These are phyloP conservation scores for Hypoxylon rickii DNA, from an alignment of 495 filamentous ascomycete species.

Conservation along the genomic window DNA sequence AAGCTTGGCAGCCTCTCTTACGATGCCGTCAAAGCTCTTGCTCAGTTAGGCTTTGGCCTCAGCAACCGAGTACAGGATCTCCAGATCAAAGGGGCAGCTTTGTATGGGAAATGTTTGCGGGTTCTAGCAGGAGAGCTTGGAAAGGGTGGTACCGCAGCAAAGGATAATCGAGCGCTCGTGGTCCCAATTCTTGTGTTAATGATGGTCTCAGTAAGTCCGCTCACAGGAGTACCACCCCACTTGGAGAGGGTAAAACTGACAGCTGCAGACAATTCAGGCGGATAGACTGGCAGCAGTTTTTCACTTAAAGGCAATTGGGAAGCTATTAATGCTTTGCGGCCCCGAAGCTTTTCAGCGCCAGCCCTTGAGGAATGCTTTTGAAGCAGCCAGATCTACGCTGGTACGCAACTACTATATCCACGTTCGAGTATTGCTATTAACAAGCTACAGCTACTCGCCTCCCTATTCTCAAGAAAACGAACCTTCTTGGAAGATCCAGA, in stretches of 20 bases:
- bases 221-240: not conserved
- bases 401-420: not conserved
- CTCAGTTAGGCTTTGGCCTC: slow-evolving; percentile 27
- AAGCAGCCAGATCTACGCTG: slow-evolving; percentile 29
- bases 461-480: slow-evolving; percentile 20
- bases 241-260: not conserved
- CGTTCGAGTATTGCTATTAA: not conserved
- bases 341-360: slow-evolving; percentile 29
- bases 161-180: slow-evolving; percentile 17
- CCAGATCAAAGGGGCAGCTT: slow-evolving; percentile 19
- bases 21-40: slow-evolving; percentile 26
- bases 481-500: slow-evolving; percentile 24
- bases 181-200: slow-evolving; percentile 33
- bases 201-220: slow-evolving; percentile 30
- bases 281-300: slow-evolving; percentile 24
- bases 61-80: slow-evolving; percentile 18
- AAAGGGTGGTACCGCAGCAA: slow-evolving; percentile 2
- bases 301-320: slow-evolving; percentile 28
- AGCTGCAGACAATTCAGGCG: slow-evolving; percentile 20
- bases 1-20: slow-evolving; percentile 27
- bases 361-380: slow-evolving; percentile 30
- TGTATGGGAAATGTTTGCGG: slow-evolving; percentile 28
- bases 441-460: slow-evolving; percentile 16
- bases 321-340: slow-evolving; percentile 25
- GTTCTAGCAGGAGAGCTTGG: slow-evolving; percentile 26